Conservation (phyloP, 306 rosid species). For the Prunus fruticosa region DNA sequence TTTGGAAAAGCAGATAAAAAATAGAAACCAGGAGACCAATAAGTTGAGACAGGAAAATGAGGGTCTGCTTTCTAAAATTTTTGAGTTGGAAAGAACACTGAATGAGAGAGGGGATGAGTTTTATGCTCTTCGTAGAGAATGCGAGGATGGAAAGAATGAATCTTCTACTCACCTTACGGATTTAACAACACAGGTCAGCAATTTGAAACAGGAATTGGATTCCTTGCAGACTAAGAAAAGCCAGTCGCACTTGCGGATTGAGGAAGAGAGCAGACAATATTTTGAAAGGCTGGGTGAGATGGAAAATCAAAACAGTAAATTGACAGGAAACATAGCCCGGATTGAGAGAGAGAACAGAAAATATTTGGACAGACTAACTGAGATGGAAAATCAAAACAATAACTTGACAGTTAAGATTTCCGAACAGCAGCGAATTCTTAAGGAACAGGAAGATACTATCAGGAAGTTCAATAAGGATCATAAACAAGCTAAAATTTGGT, state of each 20-base stretch:
- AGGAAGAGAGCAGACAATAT: slow-evolving; percentile 34
- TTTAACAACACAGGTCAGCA: slow-evolving; percentile 27
- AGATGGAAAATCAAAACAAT: slow-evolving; percentile 11
- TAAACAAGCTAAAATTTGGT: slow-evolving; percentile 19
- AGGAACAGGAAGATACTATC: slow-evolving; percentile 33
- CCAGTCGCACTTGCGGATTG: slow-evolving; percentile 40
- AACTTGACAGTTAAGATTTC: slow-evolving; percentile 31
- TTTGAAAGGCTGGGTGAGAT: slow-evolving; percentile 21
- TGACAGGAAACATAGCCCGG: not conserved
- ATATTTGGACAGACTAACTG: not conserved
- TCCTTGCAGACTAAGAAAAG: slow-evolving; percentile 36
- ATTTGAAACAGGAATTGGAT: slow-evolving; percentile 42
- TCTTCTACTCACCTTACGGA: slow-evolving; percentile 33
- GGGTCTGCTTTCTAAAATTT: not conserved
- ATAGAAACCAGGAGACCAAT: slow-evolving; percentile 17
- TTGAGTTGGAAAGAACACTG: slow-evolving; percentile 25
- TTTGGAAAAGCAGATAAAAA: slow-evolving; percentile 34
- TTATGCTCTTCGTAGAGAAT: slow-evolving; percentile 17
- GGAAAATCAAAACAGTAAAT: slow-evolving; percentile 29
- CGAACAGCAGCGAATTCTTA: slow-evolving; percentile 40
- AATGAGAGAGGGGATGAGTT: slow-evolving; percentile 33
- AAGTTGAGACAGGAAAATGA: slow-evolving; percentile 16
- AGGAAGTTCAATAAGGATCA: slow-evolving; percentile 15
- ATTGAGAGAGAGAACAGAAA: slow-evolving; percentile 6
- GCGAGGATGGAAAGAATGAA: slow-evolving; percentile 17